These are phyloP conservation scores for Cytospora piceae DNA, from an alignment of 2,329 filamentous ascomycete genomes.

Conservation along the genomic window DNA sequence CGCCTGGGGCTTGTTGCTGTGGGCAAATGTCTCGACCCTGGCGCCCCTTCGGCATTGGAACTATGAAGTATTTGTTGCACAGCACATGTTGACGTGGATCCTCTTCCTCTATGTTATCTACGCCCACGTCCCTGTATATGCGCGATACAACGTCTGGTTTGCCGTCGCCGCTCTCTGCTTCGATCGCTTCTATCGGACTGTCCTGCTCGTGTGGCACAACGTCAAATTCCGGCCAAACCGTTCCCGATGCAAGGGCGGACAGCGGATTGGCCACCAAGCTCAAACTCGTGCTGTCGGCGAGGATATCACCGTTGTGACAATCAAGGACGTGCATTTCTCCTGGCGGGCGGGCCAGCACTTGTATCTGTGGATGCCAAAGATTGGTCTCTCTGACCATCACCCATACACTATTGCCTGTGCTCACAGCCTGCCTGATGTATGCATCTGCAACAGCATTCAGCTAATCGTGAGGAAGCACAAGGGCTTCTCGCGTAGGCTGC, in stretches of 20 bases:
- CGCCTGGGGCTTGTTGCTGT: constrained; percentile 67
- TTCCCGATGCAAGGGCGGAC: constrained; percentile 51
- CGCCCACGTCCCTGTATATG: constrained; percentile 62
- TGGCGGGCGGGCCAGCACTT: constrained; percentile 65
- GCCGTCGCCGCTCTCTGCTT: constrained; percentile 64
- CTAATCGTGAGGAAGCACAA: constrained; percentile 59
- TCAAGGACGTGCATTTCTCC: constrained; percentile 62
- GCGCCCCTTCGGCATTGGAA: constrained; percentile 66
- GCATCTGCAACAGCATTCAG: constrained; percentile 63
- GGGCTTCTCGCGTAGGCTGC: constrained; percentile 61
- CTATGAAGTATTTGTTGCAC: constrained; percentile 72
- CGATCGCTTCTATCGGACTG: constrained; percentile 60
- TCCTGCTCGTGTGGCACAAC: constrained; percentile 57
- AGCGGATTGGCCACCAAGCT: constrained; percentile 57
- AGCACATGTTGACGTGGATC: constrained; percentile 66
- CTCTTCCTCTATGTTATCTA: constrained; percentile 67
- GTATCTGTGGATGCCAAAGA: constrained; percentile 61
- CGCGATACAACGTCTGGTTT: constrained; percentile 68
- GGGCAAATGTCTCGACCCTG: constrained; percentile 66
- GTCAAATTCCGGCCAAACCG: constrained; percentile 46
- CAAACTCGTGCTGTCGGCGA: constrained; percentile 53
- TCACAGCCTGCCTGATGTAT: constrained; percentile 53
- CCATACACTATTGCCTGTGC: constrained; percentile 66
- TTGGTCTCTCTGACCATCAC: constrained; percentile 60
- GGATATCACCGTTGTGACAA: constrained; percentile 59